Percentiles rank a stretch among this genome's conserved stretches.
phyloP scores from a whole-genome alignment of 352 stramenopile genomes.

The Elongisporangium undulatum region DNA sequence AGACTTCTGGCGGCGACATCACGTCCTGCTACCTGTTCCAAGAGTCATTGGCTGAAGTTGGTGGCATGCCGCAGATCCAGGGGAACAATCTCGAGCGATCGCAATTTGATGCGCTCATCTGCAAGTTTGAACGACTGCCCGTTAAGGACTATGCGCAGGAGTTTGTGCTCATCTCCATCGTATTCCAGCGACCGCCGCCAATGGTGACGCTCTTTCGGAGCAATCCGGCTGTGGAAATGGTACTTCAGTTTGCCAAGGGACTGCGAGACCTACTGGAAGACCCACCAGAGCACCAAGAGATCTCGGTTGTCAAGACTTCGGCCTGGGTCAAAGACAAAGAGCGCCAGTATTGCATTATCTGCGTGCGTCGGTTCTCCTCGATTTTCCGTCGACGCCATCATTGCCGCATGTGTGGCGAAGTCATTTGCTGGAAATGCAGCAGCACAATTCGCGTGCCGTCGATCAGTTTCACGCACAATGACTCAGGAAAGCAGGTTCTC shows the following conservation, averaged over 20 bases:
- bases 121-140: slow-evolving; percentile 77
- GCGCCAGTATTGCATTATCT: slow-evolving; percentile 80
- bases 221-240: slow-evolving; percentile 83
- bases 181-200: slow-evolving; percentile 77
- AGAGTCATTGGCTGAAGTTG: slow-evolving; percentile 77
- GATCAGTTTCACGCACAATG: slow-evolving; percentile 83
- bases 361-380: slow-evolving; percentile 70
- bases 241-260: slow-evolving; percentile 72
- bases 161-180: slow-evolving; percentile 78
- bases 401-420: slow-evolving; percentile 82
- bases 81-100: slow-evolving; percentile 76
- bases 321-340: slow-evolving; percentile 85
- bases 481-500: slow-evolving; percentile 71
- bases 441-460: slow-evolving; percentile 80
- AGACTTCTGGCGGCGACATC: slow-evolving; percentile 69
- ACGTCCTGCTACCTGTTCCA: slow-evolving; percentile 84
- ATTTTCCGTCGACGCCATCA: slow-evolving; percentile 86
- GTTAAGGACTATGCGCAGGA: slow-evolving; percentile 65
- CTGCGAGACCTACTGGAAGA: slow-evolving; percentile 77
- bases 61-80: slow-evolving; percentile 78
- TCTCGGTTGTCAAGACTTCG: slow-evolving; percentile 77
- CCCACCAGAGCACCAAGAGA: slow-evolving; percentile 70
- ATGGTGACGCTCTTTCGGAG: slow-evolving; percentile 80
- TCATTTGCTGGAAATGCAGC: slow-evolving; percentile 88
- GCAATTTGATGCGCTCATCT: slow-evolving; percentile 82